A percentile compares a stretch with the other conserved stretches of the same genome.
Evolutionary conservation across 441 rosid genomes (phyloP).

Genomic region (Geranium incanum): DNA sequence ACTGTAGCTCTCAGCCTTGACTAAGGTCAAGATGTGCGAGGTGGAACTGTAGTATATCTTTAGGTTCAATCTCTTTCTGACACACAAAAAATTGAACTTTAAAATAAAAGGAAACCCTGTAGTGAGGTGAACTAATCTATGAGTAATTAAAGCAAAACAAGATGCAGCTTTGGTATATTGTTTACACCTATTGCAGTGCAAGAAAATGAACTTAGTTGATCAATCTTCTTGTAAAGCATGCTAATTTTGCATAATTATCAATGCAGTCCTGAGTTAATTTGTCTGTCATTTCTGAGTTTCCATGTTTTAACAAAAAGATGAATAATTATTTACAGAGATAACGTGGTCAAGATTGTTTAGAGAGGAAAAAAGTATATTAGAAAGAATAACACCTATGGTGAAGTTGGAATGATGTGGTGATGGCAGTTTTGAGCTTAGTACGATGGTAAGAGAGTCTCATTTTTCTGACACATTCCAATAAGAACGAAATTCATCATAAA

Average conservation of each 20-base stretch:
- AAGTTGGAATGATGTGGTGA: background rate
- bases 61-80: background rate
- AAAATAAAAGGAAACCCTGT: background rate
- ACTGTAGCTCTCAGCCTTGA: background rate
- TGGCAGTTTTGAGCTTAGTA: background rate
- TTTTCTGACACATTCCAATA: background rate
- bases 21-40: background rate
- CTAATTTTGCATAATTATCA: background rate
- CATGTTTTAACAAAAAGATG: background rate
- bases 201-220: background rate
- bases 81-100: background rate
- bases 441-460: background rate
- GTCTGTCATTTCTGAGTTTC: background rate
- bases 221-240: constrained; percentile 2
- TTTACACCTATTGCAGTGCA: background rate
- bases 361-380: background rate
- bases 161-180: background rate
- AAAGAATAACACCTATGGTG: background rate
- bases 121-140: background rate
- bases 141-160: background rate
- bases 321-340: too few relatives aligned
- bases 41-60: background rate
- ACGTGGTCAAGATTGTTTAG: background rate
- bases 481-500: background rate
- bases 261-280: background rate